A percentile compares a stretch with the other conserved stretches of the same genome.
Conservation (phyloP, 352 stramenopile genomes). For the Globisporangium nodosum region DNA sequence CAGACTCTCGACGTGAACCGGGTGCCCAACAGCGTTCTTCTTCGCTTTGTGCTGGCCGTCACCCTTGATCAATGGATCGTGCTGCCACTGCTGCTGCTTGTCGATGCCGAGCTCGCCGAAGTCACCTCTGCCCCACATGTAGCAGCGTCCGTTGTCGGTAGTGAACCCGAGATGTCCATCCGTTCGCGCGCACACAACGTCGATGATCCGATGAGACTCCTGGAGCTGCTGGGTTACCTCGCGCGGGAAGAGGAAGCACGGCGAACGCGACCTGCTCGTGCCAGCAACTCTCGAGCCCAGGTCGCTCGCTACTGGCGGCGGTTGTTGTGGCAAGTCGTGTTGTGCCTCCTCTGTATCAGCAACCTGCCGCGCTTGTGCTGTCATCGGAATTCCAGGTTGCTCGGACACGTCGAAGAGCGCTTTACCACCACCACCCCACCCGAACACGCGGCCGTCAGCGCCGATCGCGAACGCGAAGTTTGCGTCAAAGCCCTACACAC, state of each 20-base stretch:
- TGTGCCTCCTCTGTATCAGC: not conserved
- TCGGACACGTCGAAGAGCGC: constrained; percentile 26
- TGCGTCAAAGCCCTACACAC: constrained; percentile 49
- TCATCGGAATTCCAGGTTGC: not conserved
- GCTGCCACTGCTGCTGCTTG: not conserved
- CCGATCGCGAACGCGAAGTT: constrained; percentile 79
- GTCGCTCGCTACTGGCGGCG: not conserved
- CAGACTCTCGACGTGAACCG: constrained; percentile 2
- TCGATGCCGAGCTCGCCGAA: constrained; percentile 52
- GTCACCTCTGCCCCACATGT: constrained; percentile 53
- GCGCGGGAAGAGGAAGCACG: constrained; percentile 44
- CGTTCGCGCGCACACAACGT: constrained; percentile 38
- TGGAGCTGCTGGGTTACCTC: constrained; percentile 25
- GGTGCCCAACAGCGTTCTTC: not conserved
- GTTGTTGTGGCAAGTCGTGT: not conserved
- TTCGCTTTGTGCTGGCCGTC: not conserved
- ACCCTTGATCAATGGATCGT: not conserved
- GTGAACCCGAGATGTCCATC: constrained; percentile 44
- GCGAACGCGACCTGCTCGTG: not conserved
- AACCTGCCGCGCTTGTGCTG: not conserved
- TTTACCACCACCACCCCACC: constrained; percentile 78
- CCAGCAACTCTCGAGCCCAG: not conserved
- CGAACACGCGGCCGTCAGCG: constrained; percentile 76
- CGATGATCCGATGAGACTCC: constrained; percentile 10
- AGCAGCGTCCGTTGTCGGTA: constrained; percentile 31